Evolutionary conservation across 129 eudicot genomes (phyloP).

Genomic region (Ambrosia trifida): DNA sequence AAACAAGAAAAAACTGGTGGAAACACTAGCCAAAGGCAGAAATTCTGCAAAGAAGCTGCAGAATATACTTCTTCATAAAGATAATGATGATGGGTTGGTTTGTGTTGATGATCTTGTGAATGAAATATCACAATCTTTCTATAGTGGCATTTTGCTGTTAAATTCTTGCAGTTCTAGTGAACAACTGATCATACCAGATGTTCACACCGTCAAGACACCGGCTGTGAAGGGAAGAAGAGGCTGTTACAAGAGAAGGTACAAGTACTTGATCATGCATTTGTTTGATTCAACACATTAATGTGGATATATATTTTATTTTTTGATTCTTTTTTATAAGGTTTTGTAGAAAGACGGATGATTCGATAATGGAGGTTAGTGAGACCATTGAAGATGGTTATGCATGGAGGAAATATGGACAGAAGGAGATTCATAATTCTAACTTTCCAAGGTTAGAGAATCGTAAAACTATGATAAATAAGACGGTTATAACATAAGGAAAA

Average conservation of each 20-base stretch:
- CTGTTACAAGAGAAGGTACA: slow-evolving; percentile 51
- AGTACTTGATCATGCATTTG: background rate
- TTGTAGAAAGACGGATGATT: slow-evolving; percentile 44
- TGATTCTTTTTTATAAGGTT: no score
- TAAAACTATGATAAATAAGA: no score
- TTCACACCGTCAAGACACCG: no score
- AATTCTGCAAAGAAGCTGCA: slow-evolving; percentile 38
- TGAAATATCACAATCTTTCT: slow-evolving; percentile 46
- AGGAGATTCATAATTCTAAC: slow-evolving; percentile 48
- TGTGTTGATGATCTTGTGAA: slow-evolving; percentile 38
- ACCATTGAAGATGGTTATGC: slow-evolving; percentile 53
- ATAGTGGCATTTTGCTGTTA: slow-evolving; percentile 33
- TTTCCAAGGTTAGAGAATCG: slow-evolving; percentile 47
- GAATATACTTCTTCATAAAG: slow-evolving; percentile 33
- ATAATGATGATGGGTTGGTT: slow-evolving; percentile 23
- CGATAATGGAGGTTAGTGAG: slow-evolving; percentile 26
- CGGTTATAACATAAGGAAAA: no score
- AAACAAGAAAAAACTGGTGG: slow-evolving; percentile 22
- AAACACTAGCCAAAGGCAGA: slow-evolving; percentile 42
- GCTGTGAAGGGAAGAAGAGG: slow-evolving; percentile 57
- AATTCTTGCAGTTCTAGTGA: slow-evolving; percentile 24
- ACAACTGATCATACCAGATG: no score
- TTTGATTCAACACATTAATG: background rate
- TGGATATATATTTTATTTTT: no score
- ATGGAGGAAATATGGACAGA: slow-evolving; percentile 83